Conservation (phyloP, 2,329 filamentous ascomycete genomes). For the Colletotrichum horii region DNA sequence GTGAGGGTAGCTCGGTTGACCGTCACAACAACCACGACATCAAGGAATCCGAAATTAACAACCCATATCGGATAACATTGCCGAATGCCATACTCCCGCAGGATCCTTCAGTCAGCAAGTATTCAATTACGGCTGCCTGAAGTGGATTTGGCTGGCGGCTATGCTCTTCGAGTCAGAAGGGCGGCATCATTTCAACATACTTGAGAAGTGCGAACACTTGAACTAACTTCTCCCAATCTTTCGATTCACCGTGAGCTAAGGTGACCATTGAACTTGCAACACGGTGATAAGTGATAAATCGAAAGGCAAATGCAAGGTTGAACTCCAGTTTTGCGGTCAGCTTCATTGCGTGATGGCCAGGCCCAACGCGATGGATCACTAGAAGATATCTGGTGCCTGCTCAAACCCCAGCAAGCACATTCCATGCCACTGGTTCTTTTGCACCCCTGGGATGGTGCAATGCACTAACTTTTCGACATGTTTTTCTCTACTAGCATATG, state of each 20-base stretch:
- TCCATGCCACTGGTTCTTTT: not conserved
- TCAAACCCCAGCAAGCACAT: not conserved
- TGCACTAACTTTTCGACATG: not conserved
- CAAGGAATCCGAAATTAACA: not conserved
- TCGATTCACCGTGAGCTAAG: not conserved
- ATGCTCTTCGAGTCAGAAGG: not conserved
- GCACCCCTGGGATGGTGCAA: not conserved
- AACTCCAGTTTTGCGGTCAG: accelerated
- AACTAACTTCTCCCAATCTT: not conserved
- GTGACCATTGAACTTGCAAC: not conserved
- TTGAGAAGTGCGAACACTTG: not conserved
- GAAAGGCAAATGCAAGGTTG: not conserved
- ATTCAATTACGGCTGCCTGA: not conserved
- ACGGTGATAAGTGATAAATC: not conserved
- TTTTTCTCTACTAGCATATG: not conserved
- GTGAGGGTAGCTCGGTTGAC: accelerated
- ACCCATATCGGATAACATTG: not conserved
- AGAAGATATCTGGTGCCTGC: not conserved
- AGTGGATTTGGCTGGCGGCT: not conserved
- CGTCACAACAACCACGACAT: not conserved
- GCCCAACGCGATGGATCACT: not conserved
- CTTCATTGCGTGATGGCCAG: not conserved
- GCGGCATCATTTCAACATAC: not conserved
- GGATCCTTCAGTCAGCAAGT: not conserved
- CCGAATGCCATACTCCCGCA: not conserved